phyloP scores from a whole-genome alignment of 1,284 basidiomycete genomes.

The Termitomyces sp. region DNA sequence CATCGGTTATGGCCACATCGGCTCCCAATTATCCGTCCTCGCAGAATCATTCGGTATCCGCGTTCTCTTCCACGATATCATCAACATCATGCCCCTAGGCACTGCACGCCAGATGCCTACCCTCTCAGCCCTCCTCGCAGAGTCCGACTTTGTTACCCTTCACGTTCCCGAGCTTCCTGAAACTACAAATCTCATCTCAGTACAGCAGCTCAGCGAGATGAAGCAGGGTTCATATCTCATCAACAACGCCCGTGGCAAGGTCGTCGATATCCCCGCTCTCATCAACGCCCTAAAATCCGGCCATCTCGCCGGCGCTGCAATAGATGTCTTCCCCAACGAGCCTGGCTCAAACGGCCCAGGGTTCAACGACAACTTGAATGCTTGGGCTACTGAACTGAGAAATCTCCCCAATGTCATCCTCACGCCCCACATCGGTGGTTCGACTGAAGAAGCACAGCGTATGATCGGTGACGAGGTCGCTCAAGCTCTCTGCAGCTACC shows the following conservation, averaged over 20 bases:
- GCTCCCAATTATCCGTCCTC: slow-evolving; percentile 94
- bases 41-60: slow-evolving; percentile 96
- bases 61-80: slow-evolving; percentile 93
- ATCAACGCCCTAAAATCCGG: slow-evolving; percentile 77
- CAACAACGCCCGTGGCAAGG: slow-evolving; percentile 95
- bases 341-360: slow-evolving; percentile 86
- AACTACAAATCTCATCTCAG: slow-evolving; percentile 91
- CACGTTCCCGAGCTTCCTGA: slow-evolving; percentile 97
- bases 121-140: slow-evolving; percentile 72
- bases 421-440: slow-evolving; percentile 98
- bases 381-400: slow-evolving; percentile 75
- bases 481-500: slow-evolving; percentile 80
- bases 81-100: slow-evolving; percentile 98
- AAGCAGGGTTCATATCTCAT: slow-evolving; percentile 94
- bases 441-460: slow-evolving; percentile 96
- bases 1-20: slow-evolving; percentile 98
- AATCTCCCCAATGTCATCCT: slow-evolving; percentile 85
- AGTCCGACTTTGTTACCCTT: slow-evolving; percentile 92
- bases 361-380: slow-evolving; percentile 83
- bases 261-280: slow-evolving; percentile 93
- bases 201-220: slow-evolving; percentile 80
- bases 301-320: slow-evolving; percentile 88
- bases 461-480: slow-evolving; percentile 98
- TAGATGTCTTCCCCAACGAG: slow-evolving; percentile 95
- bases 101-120: slow-evolving; percentile 87